phyloP scores from a whole-genome alignment of 805 yeast species.

The Metschnikowia cubensis region DNA sequence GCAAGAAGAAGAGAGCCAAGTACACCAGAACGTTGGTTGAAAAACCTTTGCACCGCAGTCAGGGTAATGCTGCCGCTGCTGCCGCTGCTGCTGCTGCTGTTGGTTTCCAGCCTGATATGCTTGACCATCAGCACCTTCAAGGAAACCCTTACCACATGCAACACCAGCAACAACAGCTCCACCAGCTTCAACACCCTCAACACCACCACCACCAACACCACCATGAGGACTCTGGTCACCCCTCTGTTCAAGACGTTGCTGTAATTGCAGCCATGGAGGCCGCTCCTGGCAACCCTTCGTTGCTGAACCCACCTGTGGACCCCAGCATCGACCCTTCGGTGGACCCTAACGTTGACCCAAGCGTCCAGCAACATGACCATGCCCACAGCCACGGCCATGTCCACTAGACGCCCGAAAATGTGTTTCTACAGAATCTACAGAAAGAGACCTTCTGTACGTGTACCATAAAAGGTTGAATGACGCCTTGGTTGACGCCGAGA shows the following conservation, averaged over 20 bases:
- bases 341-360: conserved; percentile 43
- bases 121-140: conserved; percentile 23
- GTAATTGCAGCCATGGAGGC: conserved; percentile 42
- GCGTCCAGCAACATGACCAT: conserved; percentile 41
- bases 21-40: conserved; percentile 41
- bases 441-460: conserved; percentile 7
- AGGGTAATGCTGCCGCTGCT: conserved; percentile 21
- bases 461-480: conserved; percentile 9
- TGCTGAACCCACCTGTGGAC: conserved; percentile 34
- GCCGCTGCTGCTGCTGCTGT: conserved; percentile 24
- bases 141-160: conserved; percentile 19
- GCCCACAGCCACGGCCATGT: conserved; percentile 27
- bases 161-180: conserved; percentile 23
- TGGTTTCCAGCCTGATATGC: conserved; percentile 22
- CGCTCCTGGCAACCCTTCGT: conserved; percentile 25
- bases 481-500: not conserved
- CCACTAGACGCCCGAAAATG: conserved; percentile 10
- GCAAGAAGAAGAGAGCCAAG: conserved; percentile 38
- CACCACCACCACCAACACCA: conserved; percentile 26
- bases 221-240: conserved; percentile 23
- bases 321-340: conserved; percentile 31
- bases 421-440: conserved; percentile 2
- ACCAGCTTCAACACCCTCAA: conserved; percentile 18
- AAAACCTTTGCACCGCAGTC: conserved; percentile 36
- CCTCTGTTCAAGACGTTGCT: conserved; percentile 39